Evolutionary conservation across 2,329 filamentous ascomycete species (phyloP).

Genomic region (Mycosphaerelloides madeirae): DNA sequence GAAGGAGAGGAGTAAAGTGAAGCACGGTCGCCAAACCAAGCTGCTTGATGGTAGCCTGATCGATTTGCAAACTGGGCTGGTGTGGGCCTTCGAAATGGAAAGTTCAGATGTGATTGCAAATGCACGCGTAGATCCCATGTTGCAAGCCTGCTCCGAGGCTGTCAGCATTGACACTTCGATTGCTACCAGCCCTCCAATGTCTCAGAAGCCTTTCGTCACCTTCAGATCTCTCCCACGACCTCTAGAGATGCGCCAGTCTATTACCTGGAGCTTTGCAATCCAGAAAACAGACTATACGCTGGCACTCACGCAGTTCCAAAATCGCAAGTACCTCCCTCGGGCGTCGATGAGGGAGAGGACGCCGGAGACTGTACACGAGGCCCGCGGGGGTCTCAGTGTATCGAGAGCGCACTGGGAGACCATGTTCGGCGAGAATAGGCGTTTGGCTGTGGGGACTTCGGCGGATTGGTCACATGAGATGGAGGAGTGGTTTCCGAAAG

Average conservation of each 20-base stretch:
- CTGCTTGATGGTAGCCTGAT: conserved; percentile 27
- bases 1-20: conserved; percentile 17
- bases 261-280: conserved; percentile 26
- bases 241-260: conserved; percentile 22
- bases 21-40: conserved; percentile 14
- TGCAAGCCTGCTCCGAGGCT: conserved; percentile 17
- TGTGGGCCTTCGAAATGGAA: conserved; percentile 31
- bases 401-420: conserved; percentile 29
- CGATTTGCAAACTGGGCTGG: conserved; percentile 24
- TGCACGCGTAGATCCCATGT: conserved; percentile 11
- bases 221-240: conserved; percentile 13
- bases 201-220: conserved; percentile 17
- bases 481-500: conserved; percentile 29
- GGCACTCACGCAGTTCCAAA: conserved; percentile 25
- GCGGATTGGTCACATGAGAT: conserved; percentile 27
- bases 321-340: too few species aligned
- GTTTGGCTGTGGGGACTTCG: conserved; percentile 23
- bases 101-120: conserved; percentile 18
- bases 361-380: conserved; percentile 22
- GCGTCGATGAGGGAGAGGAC: too few species aligned
- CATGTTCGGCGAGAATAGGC: conserved; percentile 25
- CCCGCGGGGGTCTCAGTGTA: conserved; percentile 29
- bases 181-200: conserved; percentile 2
- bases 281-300: conserved; percentile 26
- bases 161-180: conserved; percentile 16